phyloP scores from a whole-genome alignment of 768 basidiomycete species.

The Tulasnella sp. region DNA sequence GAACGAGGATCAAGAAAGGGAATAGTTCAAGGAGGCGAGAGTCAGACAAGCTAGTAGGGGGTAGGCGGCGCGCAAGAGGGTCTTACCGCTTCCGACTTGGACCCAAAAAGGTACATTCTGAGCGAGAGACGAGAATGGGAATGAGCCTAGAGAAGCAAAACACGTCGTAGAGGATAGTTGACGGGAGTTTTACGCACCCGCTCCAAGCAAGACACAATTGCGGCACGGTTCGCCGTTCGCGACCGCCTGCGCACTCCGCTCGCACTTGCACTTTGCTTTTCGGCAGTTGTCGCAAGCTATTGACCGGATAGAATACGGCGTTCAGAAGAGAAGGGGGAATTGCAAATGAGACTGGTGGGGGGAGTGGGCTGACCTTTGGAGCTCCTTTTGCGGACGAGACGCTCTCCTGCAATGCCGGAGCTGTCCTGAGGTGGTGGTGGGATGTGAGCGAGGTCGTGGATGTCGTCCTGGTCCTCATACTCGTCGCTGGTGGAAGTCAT shows the following conservation, averaged over 20 bases:
- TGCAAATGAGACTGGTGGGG: too few relatives aligned
- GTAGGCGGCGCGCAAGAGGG: neutral
- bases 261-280: slow-evolving; percentile 81
- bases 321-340: neutral
- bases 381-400: slow-evolving; percentile 8
- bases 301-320: neutral
- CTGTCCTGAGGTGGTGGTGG: neutral
- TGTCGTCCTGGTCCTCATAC: slow-evolving; percentile 3
- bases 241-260: slow-evolving; percentile 32
- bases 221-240: slow-evolving; percentile 53
- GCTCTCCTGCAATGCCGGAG: neutral
- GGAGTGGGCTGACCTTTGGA: slow-evolving; percentile 9
- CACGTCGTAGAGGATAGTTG: neutral
- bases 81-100: slow-evolving; percentile 24
- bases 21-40: neutral
- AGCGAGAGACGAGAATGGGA: neutral
- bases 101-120: slow-evolving; percentile 22
- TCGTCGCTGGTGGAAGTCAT: slow-evolving; percentile 9
- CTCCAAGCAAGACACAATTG: slow-evolving; percentile 45
- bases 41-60: neutral
- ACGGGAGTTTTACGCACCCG: slow-evolving; percentile 35
- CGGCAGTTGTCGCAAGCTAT: slow-evolving; percentile 76
- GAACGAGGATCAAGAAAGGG: neutral
- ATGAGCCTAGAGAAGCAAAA: neutral
- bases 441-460: neutral